A percentile compares a stretch with the other conserved stretches of the same genome.
Evolutionary conservation across 1,139 yeast species (phyloP).

Genomic region (Spathaspora sp.): DNA sequence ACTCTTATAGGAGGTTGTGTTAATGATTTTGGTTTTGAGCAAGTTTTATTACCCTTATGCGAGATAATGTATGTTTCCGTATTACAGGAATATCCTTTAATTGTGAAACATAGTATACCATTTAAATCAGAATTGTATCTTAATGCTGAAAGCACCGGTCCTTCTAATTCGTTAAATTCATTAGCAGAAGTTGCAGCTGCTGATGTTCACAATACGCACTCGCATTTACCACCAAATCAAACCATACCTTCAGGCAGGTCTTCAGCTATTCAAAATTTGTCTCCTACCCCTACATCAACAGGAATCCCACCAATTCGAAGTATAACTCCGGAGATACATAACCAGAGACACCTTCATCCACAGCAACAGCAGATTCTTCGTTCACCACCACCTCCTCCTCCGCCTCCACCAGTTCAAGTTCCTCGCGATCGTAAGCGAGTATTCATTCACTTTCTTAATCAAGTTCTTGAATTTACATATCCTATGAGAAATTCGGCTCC

Average conservation of each 20-base stretch:
- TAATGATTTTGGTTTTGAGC: constrained; percentile 79
- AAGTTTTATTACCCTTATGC: constrained; percentile 58
- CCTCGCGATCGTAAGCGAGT: constrained; percentile 23
- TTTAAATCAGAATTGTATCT: constrained; percentile 20
- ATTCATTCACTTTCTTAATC: constrained; percentile 39
- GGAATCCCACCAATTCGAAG: constrained; percentile 4
- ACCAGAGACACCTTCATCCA: not conserved
- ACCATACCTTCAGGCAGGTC: constrained; percentile 6
- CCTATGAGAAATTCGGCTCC: constrained; percentile 62
- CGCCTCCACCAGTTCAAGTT: not conserved
- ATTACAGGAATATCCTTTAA: constrained; percentile 64
- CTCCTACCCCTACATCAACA: not conserved
- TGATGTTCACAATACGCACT: constrained; percentile 22
- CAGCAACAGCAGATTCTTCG: constrained; percentile 4
- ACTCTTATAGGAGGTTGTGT: constrained; percentile 68
- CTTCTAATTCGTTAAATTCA: constrained; percentile 26
- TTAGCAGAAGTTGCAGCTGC: constrained; percentile 47
- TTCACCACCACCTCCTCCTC: not conserved
- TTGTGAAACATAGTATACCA: constrained; percentile 42
- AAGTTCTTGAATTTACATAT: constrained; percentile 55
- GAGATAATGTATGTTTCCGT: constrained; percentile 66
- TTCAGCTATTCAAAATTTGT: not conserved
- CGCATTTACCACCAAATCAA: constrained; percentile 1
- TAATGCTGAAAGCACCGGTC: not conserved
- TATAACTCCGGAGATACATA: constrained; percentile 4